Percentiles rank a stretch among this genome's conserved stretches.
These are phyloP conservation scores for Zoysia matrella DNA, from an alignment of 202 grass and related monocot species.

Conservation along the genomic window DNA sequence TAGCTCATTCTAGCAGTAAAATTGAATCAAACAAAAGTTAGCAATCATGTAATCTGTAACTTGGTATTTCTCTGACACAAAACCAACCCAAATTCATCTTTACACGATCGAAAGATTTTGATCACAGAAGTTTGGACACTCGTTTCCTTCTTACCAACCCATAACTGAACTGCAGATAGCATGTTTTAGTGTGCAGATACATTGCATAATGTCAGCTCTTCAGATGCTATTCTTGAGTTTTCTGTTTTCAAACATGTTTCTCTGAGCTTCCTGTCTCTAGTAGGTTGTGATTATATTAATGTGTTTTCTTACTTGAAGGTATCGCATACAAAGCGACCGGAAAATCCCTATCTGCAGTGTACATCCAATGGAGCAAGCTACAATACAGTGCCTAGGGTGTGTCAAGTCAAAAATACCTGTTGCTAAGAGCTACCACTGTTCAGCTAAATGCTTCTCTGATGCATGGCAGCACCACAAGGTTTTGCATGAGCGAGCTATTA, in stretches of 20 bases:
- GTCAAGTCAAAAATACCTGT: constrained; percentile 96
- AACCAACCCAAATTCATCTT: too few species aligned
- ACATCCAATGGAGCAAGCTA: constrained; percentile 93
- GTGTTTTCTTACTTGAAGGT: constrained; percentile 67
- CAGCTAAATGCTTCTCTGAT: constrained; percentile 90
- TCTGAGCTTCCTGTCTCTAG: constrained; percentile 20
- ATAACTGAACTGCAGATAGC: background rate
- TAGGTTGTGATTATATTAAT: constrained; percentile 41
- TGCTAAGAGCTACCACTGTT: constrained; percentile 96
- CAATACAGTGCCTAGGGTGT: constrained; percentile 92
- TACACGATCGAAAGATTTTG: too few species aligned
- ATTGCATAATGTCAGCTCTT: constrained; percentile 19
- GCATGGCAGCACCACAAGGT: constrained; percentile 94
- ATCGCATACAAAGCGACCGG: constrained; percentile 85
- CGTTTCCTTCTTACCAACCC: constrained; percentile 2
- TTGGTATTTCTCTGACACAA: too few species aligned
- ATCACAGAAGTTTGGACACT: background rate
- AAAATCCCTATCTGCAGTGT: constrained; percentile 87
- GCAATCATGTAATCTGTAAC: too few species aligned
- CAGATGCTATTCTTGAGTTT: constrained; percentile 13
- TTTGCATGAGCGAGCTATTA: constrained; percentile 91
- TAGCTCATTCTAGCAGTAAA: too few species aligned
- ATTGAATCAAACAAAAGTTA: too few species aligned
- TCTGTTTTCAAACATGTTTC: background rate
- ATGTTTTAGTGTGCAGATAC: constrained; percentile 21